Conservation (phyloP, 495 filamentous ascomycete species). For the Achaetomiella virescens region DNA sequence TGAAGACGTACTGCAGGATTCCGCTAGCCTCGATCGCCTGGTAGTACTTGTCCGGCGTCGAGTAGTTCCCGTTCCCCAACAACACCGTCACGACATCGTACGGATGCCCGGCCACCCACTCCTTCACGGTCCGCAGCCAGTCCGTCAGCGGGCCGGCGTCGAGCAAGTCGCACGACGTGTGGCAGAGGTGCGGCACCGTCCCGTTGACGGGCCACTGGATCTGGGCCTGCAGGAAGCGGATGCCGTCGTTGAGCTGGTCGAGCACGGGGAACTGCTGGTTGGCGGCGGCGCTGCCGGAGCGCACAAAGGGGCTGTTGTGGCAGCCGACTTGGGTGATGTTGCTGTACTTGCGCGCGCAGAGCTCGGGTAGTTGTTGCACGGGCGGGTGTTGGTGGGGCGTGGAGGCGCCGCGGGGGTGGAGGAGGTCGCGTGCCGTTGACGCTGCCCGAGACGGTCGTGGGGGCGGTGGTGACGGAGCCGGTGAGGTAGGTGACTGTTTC, state of each 20-base stretch:
- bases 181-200: slow-evolving; percentile 56
- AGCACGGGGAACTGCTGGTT: slow-evolving; percentile 70
- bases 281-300: slow-evolving; percentile 60
- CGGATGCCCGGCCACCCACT: slow-evolving; percentile 71
- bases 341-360: slow-evolving; percentile 75
- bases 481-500: slow-evolving; percentile 38
- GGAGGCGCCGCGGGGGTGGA: slow-evolving; percentile 38
- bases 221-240: slow-evolving; percentile 89
- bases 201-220: slow-evolving; percentile 43
- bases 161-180: slow-evolving; percentile 72
- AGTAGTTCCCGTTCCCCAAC: slow-evolving; percentile 74
- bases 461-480: slow-evolving; percentile 30
- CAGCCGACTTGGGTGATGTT: slow-evolving; percentile 85
- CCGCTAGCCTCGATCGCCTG: slow-evolving; percentile 58
- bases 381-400: slow-evolving; percentile 56
- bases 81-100: slow-evolving; percentile 91
- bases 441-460: slow-evolving; percentile 23
- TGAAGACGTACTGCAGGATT: slow-evolving; percentile 63
- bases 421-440: slow-evolving; percentile 32
- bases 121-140: slow-evolving; percentile 61
- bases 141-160: slow-evolving; percentile 70
- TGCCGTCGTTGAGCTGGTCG: slow-evolving; percentile 75
- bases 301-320: slow-evolving; percentile 81
- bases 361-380: slow-evolving; percentile 84
- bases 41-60: slow-evolving; percentile 37